Percentiles rank a stretch among this genome's conserved stretches.
phyloP scores from a whole-genome alignment of 164 flowering plant species.

The Litsea cubeba region DNA sequence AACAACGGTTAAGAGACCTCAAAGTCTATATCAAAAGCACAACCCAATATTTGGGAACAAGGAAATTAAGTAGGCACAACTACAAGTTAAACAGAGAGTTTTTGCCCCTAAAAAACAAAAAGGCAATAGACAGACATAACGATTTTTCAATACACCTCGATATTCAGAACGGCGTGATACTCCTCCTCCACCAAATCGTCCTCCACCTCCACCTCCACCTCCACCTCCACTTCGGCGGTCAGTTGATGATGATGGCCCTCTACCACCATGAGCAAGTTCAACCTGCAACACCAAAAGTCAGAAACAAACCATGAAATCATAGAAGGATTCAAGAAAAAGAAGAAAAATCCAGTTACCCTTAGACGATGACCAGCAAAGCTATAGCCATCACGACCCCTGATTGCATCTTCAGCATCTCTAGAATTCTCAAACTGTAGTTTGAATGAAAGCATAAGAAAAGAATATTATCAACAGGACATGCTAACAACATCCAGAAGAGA shows the following conservation, averaged over 20 bases:
- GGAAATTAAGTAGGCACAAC: not conserved
- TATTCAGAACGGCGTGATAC: constrained; percentile 79
- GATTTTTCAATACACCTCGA: constrained; percentile 50
- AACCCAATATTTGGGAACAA: not conserved
- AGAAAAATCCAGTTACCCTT: constrained; percentile 45
- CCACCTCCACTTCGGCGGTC: constrained; percentile 73
- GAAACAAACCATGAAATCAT: constrained; percentile 7
- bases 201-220: constrained; percentile 58
- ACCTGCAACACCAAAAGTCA: constrained; percentile 44
- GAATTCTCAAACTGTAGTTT: constrained; percentile 69
- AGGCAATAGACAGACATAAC: not conserved
- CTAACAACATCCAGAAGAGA: not conserved
- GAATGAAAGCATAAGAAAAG: not conserved
- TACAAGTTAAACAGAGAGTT: not conserved
- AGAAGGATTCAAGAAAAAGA: not conserved
- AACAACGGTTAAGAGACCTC: constrained; percentile 8
- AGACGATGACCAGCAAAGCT: constrained; percentile 85
- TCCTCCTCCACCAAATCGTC: constrained; percentile 57
- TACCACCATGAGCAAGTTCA: constrained; percentile 99
- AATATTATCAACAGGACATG: not conserved
- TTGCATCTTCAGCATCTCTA: constrained; percentile 98
- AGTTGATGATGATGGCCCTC: constrained; percentile 67
- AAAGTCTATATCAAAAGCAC: not conserved
- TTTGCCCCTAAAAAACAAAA: not conserved
- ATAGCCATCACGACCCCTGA: constrained; percentile 96